A percentile compares a stretch with the other conserved stretches of the same genome.
phyloP scores from a whole-genome alignment of 441 rosid species.

The Melastoma candidum region DNA sequence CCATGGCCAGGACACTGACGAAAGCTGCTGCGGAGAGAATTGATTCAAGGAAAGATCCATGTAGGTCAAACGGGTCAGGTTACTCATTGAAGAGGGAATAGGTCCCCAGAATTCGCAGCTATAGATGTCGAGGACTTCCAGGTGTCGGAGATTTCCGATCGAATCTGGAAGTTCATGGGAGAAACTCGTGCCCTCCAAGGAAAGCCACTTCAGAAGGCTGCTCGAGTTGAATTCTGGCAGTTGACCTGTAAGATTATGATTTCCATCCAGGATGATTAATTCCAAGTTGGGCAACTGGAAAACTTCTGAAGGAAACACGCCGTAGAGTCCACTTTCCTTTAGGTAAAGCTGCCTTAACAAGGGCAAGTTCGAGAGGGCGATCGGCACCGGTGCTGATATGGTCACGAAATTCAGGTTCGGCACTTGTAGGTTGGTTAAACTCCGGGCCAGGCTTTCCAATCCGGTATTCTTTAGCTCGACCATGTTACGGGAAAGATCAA shows the following conservation, averaged over 20 bases:
- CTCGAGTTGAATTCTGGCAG: slow-evolving; percentile 3
- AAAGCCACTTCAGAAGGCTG: slow-evolving; percentile 1
- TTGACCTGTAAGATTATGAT: not conserved
- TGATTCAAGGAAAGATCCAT: not conserved
- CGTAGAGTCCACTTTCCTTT: not conserved
- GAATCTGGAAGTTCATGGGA: slow-evolving; percentile 5
- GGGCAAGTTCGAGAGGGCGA: slow-evolving; percentile 5
- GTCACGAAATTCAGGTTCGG: slow-evolving; percentile 2
- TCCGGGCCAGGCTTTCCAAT: slow-evolving; percentile 2
- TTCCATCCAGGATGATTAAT: not conserved
- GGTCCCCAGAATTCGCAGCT: not conserved
- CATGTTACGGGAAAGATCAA: slow-evolving; percentile 7
- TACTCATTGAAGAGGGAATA: slow-evolving; percentile 11
- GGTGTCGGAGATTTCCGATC: not conserved
- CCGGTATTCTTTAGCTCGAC: not conserved
- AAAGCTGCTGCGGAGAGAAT: not conserved
- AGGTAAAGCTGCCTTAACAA: slow-evolving; percentile 10
- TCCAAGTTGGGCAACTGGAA: slow-evolving; percentile 14
- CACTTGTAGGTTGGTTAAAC: slow-evolving; percentile 1
- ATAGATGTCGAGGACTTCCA: not conserved
- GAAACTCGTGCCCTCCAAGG: not conserved
- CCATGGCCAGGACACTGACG: not conserved
- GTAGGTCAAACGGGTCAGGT: not conserved
- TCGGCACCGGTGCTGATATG: slow-evolving; percentile 10
- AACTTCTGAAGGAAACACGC: slow-evolving; percentile 5